Conservation (phyloP, 805 yeast genomes). For the Saturnispora kantuleensis region DNA sequence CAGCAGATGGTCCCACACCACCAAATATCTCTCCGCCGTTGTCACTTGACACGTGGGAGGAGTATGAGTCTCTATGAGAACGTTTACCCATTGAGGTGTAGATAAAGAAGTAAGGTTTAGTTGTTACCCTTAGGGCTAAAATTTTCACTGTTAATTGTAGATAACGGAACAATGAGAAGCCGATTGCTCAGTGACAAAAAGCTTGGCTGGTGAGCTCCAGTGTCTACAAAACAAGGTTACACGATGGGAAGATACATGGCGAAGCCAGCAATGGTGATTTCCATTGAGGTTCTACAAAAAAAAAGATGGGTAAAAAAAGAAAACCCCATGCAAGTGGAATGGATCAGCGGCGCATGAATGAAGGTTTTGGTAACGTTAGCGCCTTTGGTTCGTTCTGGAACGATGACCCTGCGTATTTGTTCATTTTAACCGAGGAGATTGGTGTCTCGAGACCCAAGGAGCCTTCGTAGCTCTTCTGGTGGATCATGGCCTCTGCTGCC, state of each 20-base stretch:
- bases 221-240: background rate
- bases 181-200: no score
- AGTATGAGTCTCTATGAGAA: conserved; percentile 3
- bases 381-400: conserved; percentile 50
- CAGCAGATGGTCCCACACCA: conserved; percentile 66
- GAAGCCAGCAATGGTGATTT: no score
- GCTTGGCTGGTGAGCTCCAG: background rate
- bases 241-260: background rate
- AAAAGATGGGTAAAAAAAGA: background rate
- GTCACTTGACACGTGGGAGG: conserved; percentile 23
- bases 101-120: no score
- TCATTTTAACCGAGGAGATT: conserved; percentile 6
- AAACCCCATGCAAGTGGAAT: background rate
- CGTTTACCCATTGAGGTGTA: conserved; percentile 1
- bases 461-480: no score
- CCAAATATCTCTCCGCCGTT: conserved; percentile 64
- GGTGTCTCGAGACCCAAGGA: no score
- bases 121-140: no score
- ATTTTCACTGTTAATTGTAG: no score
- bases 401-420: conserved; percentile 44
- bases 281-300: background rate
- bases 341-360: conserved; percentile 26
- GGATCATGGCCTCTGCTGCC: conserved; percentile 10
- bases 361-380: conserved; percentile 44
- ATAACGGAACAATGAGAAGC: no score